Evolutionary conservation across 2,329 filamentous ascomycete genomes (phyloP), one percentile per base, ranked within the genome.

Genomic region (Ceratocystis alfenasii): DNA sequence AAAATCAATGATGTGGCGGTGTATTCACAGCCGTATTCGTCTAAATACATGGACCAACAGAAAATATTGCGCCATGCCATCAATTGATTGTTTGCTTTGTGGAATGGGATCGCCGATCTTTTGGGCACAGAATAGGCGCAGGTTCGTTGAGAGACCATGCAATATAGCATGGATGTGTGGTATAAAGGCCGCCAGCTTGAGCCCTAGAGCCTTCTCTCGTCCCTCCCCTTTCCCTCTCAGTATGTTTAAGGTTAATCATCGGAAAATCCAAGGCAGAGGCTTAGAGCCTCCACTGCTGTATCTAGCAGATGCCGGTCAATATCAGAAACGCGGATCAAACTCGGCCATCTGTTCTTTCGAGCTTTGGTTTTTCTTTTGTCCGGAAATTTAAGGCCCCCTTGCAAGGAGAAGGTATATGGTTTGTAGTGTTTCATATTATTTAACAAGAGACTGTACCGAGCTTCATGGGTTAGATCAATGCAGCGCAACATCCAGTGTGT

Each of bases 241-340:
- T n/a, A 22, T 17, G 7, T 59, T n/a, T 36, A 33, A 12, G 28
- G 15, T 59, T 59, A 59, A 8, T n/a, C 53, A 3, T 59, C 53
- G 53, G 53, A 1, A n/a, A 59, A 33, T 59, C 53, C 3, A 1
- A 41, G 36, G 3, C 53, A 1, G 25, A 25, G 25, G 15, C 55
- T 28, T 4, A 20, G 2, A 36, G 28, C 55, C 55, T 41, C 10
- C 36, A 5, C 36, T 41, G 1, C 36, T 41, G 36, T 5, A 15
- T 41, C 12, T 15, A 15, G 36, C 36, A 12, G 8, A 41, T 15
- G 53, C 28, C 5, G 5, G 25, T n/a, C 55, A 59, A 36, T 10
- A 59, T 30, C 6, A 33, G 55, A 59, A 59, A 59, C 28, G 55
- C 8, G 3, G 55, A 36, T 59, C 55, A 59, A 59, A 36, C 55